Conservation (phyloP, 768 basidiomycete genomes). For the Rhodotorula paludigena region DNA sequence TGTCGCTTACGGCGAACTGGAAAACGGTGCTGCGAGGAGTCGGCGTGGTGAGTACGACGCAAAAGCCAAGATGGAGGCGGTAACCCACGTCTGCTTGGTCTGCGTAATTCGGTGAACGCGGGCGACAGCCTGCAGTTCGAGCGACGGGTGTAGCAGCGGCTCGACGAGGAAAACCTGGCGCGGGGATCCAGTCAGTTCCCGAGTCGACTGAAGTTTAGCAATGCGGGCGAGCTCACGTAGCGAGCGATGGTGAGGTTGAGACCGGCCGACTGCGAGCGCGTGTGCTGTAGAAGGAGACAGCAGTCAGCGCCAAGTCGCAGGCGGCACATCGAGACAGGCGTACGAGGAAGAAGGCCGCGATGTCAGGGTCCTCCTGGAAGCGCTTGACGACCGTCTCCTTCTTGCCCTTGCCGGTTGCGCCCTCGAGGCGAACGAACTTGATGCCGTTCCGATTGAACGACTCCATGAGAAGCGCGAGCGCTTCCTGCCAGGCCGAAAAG, state of each 20-base stretch:
- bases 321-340: neutral
- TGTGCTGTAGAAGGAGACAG: slow-evolving; percentile 3
- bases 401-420: slow-evolving; percentile 27
- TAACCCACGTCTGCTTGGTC: neutral
- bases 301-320: neutral
- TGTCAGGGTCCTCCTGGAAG: slow-evolving; percentile 35
- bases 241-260: slow-evolving; percentile 37
- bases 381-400: slow-evolving; percentile 36
- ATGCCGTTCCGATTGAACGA: slow-evolving; percentile 33
- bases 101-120: slow-evolving; percentile 43
- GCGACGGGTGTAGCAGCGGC: slow-evolving; percentile 36
- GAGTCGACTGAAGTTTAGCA: too few species aligned
- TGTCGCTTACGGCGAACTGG: slow-evolving; percentile 37
- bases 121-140: slow-evolving; percentile 40
- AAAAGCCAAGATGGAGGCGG: neutral
- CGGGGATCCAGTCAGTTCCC: neutral
- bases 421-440: slow-evolving; percentile 39
- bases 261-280: slow-evolving; percentile 37
- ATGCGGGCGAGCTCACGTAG: slow-evolving; percentile 10
- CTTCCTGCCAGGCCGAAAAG: slow-evolving; percentile 32
- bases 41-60: neutral
- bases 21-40: slow-evolving; percentile 30
- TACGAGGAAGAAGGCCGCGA: slow-evolving; percentile 38
- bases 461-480: slow-evolving; percentile 21
- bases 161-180: slow-evolving; percentile 41